Base-by-base conservation (phyloP, 306 rosid species). In the Gleditsia sinensis region DNA sequence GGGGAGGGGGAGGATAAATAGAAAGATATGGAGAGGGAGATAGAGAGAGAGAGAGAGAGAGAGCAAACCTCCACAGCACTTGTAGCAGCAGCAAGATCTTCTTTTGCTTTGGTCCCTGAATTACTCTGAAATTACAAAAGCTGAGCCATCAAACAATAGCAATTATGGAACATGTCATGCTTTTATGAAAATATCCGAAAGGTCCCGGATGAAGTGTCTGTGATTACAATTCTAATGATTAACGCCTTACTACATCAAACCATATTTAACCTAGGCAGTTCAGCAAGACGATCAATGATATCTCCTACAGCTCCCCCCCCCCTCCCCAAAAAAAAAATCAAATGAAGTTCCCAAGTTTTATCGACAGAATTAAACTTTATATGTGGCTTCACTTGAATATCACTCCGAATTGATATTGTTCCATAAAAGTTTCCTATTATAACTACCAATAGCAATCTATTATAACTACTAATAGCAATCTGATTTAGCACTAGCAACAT, bases 11-110 rank as follows among this genome's bases (percentile, higher is more conserved):
- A 33, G 20, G 27, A n/a, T 9, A 9, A 17, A 2, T 60, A 8
- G 45, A n/a, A 25, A 1, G 43, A 59, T 16, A 24, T 9, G 33
- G 3, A 32, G 53, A 24, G 23, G 28, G 71, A 12, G 71, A 12
- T 6, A 3, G 37, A 71, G 25, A 48, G 30, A 23, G 58, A 23
- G 43, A 11, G n/a, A n/a, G 71, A 28, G n/a, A 6, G 56, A 2
- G 46, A 63, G 30, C 82, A 60, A 43, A 89, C 98, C 96, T 94
- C 91, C 43, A 94, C 95, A 3, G 99, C 97, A 74, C 80, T 64
- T 20, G 97, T 92, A 25, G 99, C 99, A 33, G 97, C 97, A 45
- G 97, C 97, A 54, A 94, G 99, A 88, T 94, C 99, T 59, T 94
- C 96, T 79, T 88, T 94, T 3, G 99, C 99, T 84, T 94, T 94